Evolutionary conservation across 2,329 filamentous ascomycete genomes (phyloP).

Genomic region (Talaromyces sp.): DNA sequence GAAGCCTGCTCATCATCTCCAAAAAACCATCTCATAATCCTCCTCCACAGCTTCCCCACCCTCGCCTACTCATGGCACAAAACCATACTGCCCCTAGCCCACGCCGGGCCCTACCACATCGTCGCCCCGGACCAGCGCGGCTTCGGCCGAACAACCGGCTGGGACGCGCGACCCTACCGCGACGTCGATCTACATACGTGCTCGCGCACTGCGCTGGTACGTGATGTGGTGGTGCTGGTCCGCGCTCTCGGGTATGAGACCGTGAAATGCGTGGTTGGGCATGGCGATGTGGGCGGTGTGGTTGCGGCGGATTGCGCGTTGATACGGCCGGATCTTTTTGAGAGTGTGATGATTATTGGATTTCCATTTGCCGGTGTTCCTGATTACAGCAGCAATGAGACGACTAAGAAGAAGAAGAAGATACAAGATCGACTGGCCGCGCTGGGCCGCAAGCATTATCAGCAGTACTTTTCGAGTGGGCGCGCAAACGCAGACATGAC

Average conservation of each 20-base stretch:
- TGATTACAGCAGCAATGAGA: conserved; percentile 10
- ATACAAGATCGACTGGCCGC: conserved; percentile 54
- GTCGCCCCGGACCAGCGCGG: conserved; percentile 64
- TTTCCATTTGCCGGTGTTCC: conserved; percentile 58
- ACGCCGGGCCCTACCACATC: conserved; percentile 54
- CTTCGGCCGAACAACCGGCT: conserved; percentile 61
- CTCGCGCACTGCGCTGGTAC: conserved; percentile 53
- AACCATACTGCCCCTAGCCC: conserved; percentile 54
- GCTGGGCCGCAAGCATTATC: conserved; percentile 62
- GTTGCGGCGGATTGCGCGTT: conserved; percentile 55
- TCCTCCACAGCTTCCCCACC: conserved; percentile 64
- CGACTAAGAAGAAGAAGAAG: conserved; percentile 11
- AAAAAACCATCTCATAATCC: conserved; percentile 44
- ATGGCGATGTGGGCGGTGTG: conserved; percentile 61
- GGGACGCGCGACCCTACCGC: conserved; percentile 48
- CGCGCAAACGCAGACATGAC: conserved; percentile 33
- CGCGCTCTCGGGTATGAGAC: conserved; percentile 55
- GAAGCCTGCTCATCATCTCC: conserved; percentile 44
- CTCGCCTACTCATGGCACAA: conserved; percentile 66
- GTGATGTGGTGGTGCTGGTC: conserved; percentile 58
- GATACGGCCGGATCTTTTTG: conserved; percentile 61
- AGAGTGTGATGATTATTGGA: conserved; percentile 57
- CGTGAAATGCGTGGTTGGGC: conserved; percentile 56
- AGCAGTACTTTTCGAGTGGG: conserved; percentile 50
- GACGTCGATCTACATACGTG: conserved; percentile 54